Base-by-base conservation (phyloP, 192 early-diverging fungal genomes). In the Rhizophagus sp. region DNA sequence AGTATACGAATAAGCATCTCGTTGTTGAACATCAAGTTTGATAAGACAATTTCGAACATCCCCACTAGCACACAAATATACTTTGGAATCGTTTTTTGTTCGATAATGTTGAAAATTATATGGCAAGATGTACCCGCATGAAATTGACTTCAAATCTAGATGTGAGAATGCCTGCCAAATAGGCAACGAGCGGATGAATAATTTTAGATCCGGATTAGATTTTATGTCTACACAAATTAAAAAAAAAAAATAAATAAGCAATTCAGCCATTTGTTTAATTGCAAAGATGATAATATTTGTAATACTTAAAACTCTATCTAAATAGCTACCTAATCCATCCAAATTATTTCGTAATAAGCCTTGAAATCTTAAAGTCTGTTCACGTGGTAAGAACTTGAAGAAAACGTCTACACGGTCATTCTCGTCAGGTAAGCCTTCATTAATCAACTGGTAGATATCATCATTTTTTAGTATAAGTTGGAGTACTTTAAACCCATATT, bases 391-490 rank as follows among this genome's bases (percentile, higher is more conserved):
- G 24, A 17, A 12, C 2, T 49, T 49, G 41, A 72, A 72, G 10
- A 50, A 25, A 49, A 25, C 25, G 70, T 72, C 44, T 7, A 50
- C 41, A 13, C 24, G 11, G 24, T 12, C 39, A 41, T 41, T 7
- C 39, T 8, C 13, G 27, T 49, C 22, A 49, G 39, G 39, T 41
- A 41, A 41, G 7, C 7, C 22, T 6, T 33, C n/a, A 33, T 25
- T 41, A 10, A 70, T 70, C n/a, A 41, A 44, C 11, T 2, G 68
- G 8, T 50, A 72, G 9, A 72, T 25, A 12, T 49, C 25, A 50
- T 72, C 41, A 15, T 22, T 25, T 72, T 72, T 47, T 72, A 72
- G 13, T 24, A 72, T 50, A 72, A 15, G 24, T 72, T 72, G 44
- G n/a, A 72, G 47, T 50, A 72, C 70, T 49, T 30, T 72, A 24